Evolutionary conservation across 495 filamentous ascomycete species (phyloP).

Genomic region (Neurospora discreta): DNA sequence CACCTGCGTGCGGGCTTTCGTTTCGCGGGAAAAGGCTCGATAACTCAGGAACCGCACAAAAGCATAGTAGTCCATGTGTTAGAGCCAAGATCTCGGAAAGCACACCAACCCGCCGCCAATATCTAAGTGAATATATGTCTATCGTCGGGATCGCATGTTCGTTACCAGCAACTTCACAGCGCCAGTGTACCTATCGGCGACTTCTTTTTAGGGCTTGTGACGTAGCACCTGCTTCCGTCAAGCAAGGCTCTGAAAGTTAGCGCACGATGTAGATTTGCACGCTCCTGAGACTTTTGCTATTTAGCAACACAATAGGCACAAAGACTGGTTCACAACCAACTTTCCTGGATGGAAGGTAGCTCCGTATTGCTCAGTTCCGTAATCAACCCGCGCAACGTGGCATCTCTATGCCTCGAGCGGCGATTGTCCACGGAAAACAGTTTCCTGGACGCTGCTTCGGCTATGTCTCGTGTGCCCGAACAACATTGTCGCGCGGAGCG

Average conservation of each 20-base stretch:
- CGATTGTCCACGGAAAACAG: not conserved
- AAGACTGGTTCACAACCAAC: not conserved
- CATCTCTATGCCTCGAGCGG: not conserved
- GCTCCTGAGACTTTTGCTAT: not conserved
- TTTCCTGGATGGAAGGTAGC: not conserved
- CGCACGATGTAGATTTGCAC: not conserved
- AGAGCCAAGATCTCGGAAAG: not conserved
- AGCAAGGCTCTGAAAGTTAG: not conserved
- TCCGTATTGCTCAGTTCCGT: not conserved
- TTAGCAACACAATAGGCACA: not conserved
- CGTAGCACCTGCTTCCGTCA: not conserved
- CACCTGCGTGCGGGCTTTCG: not conserved
- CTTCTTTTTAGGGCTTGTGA: not conserved
- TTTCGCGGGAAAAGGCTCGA: not conserved
- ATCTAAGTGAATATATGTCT: not conserved
- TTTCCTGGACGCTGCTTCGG: not conserved
- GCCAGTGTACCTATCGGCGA: not conserved
- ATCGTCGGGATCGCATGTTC: not conserved
- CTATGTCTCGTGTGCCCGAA: not conserved
- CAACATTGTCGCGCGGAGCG: not conserved
- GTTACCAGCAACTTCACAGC: not conserved
- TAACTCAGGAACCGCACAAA: not conserved
- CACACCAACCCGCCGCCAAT: not conserved
- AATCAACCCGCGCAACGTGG: not conserved
- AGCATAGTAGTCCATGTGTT: not conserved